A percentile compares a stretch with the other conserved stretches of the same genome.
phyloP scores from a whole-genome alignment of 768 basidiomycete genomes.

The Asterophora parasitica region DNA sequence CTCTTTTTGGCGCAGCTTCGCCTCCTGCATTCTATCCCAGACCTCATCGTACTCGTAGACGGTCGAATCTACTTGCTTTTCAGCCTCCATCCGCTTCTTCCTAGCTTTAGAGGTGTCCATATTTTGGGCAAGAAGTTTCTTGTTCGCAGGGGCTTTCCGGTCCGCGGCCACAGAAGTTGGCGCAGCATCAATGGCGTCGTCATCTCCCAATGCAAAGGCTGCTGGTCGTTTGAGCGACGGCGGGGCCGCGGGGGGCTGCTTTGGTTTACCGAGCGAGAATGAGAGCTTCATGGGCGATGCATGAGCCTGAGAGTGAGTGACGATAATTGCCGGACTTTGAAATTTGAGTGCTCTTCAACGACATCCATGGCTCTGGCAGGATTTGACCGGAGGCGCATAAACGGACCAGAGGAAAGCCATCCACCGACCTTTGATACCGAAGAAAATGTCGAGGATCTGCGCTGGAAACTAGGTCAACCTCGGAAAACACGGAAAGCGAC shows the following conservation, averaged over 20 bases:
- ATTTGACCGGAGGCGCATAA: conserved; percentile 84
- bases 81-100: conserved; percentile 73
- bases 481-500: conserved; percentile 48
- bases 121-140: conserved; percentile 54
- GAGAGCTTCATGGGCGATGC: conserved; percentile 74
- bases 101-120: conserved; percentile 56
- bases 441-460: conserved; percentile 18
- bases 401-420: conserved; percentile 83
- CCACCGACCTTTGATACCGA: conserved; percentile 55
- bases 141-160: conserved; percentile 42
- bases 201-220: conserved; percentile 62
- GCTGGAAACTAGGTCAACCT: conserved; percentile 31
- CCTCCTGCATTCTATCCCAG: conserved; percentile 93
- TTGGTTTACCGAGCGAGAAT: conserved; percentile 73
- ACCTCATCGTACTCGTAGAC: conserved; percentile 96
- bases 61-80: conserved; percentile 71
- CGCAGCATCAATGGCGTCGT: conserved; percentile 47
- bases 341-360: conserved; percentile 5
- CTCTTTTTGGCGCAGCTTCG: conserved; percentile 68
- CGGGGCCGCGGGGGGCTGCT: conserved; percentile 38
- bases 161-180: conserved; percentile 34
- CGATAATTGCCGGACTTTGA: conserved; percentile 32
- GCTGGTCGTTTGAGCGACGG: conserved; percentile 53
- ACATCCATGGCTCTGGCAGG: conserved; percentile 43
- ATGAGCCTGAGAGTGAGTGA: too few relatives aligned